A percentile compares a stretch with the other conserved stretches of the same genome.
phyloP scores from a whole-genome alignment of 805 yeast genomes.

The Candida manassasensis region DNA sequence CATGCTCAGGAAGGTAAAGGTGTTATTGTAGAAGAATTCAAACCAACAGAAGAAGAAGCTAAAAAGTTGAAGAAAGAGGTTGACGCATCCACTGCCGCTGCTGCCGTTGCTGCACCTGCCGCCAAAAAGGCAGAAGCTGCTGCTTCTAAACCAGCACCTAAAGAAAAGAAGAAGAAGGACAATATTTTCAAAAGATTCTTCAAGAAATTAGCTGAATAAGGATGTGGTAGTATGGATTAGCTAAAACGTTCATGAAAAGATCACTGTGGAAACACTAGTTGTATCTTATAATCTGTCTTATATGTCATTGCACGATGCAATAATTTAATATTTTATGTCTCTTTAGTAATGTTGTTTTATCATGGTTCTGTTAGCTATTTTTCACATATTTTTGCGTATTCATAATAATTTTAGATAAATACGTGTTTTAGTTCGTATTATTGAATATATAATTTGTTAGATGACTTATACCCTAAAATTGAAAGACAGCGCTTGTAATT shows the following conservation, averaged over 20 bases:
- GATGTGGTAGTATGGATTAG: no score
- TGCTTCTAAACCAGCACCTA: slow-evolving; percentile 3
- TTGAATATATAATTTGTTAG: no score
- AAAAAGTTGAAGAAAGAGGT: slow-evolving; percentile 34
- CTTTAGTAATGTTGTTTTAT: background rate
- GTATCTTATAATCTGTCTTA: background rate
- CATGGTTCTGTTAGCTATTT: slow-evolving; percentile 1
- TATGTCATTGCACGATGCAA: background rate
- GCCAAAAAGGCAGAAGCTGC: slow-evolving; percentile 2
- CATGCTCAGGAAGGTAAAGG: slow-evolving; percentile 32
- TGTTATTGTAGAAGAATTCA: slow-evolving; percentile 37
- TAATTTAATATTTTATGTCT: background rate
- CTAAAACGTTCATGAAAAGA: no score
- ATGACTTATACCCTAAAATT: no score
- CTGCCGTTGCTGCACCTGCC: slow-evolving; percentile 3
- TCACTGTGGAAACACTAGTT: background rate
- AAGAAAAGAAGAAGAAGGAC: slow-evolving; percentile 9
- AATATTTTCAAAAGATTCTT: slow-evolving; percentile 12
- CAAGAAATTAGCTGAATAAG: slow-evolving; percentile 14
- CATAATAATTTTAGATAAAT: no score
- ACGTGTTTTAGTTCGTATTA: no score
- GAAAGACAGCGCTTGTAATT: no score
- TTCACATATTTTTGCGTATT: no score
- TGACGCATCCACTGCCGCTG: slow-evolving; percentile 4
- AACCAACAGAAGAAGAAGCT: slow-evolving; percentile 38